These are phyloP conservation scores for Wickerhamomyces sp. DNA, from an alignment of 1,139 yeast species.

Conservation along the genomic window DNA sequence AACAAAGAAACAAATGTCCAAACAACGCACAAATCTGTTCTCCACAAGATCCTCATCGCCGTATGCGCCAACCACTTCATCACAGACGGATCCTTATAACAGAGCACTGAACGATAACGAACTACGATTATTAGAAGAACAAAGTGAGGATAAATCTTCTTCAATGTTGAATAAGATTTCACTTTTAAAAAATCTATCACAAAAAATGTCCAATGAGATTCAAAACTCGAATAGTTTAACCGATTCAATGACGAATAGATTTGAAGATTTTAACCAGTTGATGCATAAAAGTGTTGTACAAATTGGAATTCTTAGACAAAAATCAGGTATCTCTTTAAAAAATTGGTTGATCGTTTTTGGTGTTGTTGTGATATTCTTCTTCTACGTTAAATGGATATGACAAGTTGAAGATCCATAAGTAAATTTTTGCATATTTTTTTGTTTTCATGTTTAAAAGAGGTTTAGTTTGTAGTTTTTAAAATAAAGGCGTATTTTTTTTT, in stretches of 20 bases:
- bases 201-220: not conserved
- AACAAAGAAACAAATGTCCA: not conserved
- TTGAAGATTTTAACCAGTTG: constrained; percentile 66
- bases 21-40: constrained; percentile 1
- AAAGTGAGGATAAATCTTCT: not conserved
- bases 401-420: constrained; percentile 2
- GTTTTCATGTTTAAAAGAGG: too few relatives aligned
- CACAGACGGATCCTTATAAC: not conserved
- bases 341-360: constrained; percentile 72
- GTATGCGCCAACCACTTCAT: not conserved
- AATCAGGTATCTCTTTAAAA: constrained; percentile 75
- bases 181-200: not conserved
- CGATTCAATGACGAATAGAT: not conserved
- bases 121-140: not conserved
- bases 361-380: constrained; percentile 60
- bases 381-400: constrained; percentile 55
- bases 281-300: constrained; percentile 33
- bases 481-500: too few relatives aligned
- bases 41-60: not conserved
- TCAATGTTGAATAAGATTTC: not conserved
- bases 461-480: too few relatives aligned
- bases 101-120: not conserved
- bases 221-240: not conserved
- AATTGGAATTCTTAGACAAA: constrained; percentile 49
- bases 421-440: too few relatives aligned